These are phyloP conservation scores for Podospora didyma DNA, from an alignment of 495 filamentous ascomycete species.

Conservation along the genomic window DNA sequence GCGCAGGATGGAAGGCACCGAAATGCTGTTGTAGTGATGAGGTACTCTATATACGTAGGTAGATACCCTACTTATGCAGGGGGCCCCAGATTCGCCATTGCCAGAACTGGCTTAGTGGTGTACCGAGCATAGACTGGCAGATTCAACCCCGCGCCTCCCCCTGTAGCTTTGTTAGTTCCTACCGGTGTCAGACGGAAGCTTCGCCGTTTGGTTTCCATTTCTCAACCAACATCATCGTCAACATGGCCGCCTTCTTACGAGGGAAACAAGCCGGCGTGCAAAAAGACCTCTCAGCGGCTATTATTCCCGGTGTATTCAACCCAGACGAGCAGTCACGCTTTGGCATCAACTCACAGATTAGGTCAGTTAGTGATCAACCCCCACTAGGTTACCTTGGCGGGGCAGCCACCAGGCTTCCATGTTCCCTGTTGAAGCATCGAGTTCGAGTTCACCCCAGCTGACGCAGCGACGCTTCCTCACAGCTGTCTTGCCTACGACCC, in stretches of 20 bases:
- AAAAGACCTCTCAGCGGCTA: conserved; percentile 79
- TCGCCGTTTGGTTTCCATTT: neutral
- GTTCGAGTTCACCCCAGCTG: too few species aligned
- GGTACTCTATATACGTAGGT: too few species aligned
- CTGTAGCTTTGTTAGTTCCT: neutral
- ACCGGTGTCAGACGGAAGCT: neutral
- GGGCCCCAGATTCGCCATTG: too few species aligned
- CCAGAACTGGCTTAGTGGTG: too few species aligned
- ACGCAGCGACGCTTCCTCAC: neutral
- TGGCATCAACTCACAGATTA: conserved; percentile 84
- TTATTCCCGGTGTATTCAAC: conserved; percentile 68
- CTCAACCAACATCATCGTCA: conserved; percentile 6
- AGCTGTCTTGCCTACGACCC: conserved; percentile 84
- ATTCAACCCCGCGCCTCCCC: neutral
- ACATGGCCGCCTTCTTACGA: conserved; percentile 81
- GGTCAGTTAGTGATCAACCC: conserved; percentile 28
- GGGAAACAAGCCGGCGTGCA: conserved; percentile 91
- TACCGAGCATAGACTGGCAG: too few species aligned
- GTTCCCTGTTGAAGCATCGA: too few species aligned
- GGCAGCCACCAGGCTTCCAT: too few species aligned
- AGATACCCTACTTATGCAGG: too few species aligned
- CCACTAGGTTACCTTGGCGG: too few species aligned
- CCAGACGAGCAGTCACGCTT: conserved; percentile 81
- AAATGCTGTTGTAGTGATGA: too few species aligned
- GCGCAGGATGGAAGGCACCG: too few species aligned